Evolutionary conservation across 768 basidiomycete genomes (phyloP), one percentile per base, ranked within the genome.

Genomic region (Kwoniella sp.): DNA sequence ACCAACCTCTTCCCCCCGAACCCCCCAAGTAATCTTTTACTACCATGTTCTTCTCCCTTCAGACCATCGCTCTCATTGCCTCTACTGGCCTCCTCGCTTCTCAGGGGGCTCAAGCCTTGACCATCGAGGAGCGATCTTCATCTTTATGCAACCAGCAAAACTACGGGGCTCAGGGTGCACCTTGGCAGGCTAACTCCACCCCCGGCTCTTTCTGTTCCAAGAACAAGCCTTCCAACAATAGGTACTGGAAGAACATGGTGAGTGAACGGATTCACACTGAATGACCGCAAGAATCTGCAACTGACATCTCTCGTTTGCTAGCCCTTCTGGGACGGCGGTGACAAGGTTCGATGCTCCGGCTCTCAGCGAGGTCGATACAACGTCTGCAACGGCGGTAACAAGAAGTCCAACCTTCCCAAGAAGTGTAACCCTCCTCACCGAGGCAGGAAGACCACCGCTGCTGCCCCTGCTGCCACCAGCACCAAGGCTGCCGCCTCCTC

Each of bases 41-140:
- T 54, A 68, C 67, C 62, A 68, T 68, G 67, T 68, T 64, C 67
- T 68, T 68, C 67, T 68, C 67, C 54, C 26, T 55, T 21, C 25
- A 54, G 37, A 60, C 61, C 62, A 58, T 64, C 36, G 67, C 67
- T 33, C 58, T 62, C 63, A 55, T 67, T 19, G 65, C 65, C 46
- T 47, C 60, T 37, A 54, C 58, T 44, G 62, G 58, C 37, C 58
- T 65, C 48, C 25, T 55, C 26, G 54, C 47, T 24, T 27, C 53
- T 30, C 64, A 47, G 52, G 52, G 55, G 17, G 54, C 56, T 44
- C 44, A 47, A 15, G 65, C 63, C 36, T 19, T 51, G n/a, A 15
- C 55, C 27, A 19, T 68, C 33, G 55, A 60, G 27, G 63, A 64
- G 49, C 64, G 60, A 33, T 36, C 48, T 22, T 65, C 33, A 36